These are phyloP conservation scores for Flagelloscypha sp. DNA, from an alignment of 768 basidiomycete genomes.

Conservation along the genomic window DNA sequence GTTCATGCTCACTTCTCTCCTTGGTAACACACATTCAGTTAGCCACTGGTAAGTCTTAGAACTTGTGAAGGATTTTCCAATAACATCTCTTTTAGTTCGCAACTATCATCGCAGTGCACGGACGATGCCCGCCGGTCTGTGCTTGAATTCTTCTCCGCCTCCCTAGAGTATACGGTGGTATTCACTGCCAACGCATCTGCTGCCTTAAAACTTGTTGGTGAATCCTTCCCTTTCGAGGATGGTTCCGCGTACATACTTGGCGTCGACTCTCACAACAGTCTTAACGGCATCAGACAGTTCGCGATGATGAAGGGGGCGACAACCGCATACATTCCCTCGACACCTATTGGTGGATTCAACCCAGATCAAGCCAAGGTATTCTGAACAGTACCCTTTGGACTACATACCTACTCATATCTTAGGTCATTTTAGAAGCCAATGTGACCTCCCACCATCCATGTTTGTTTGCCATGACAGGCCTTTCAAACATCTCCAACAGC, in stretches of 20 bases:
- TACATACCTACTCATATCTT: neutral
- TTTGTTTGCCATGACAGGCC: conserved; percentile 69
- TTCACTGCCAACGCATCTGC: conserved; percentile 77
- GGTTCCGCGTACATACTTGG: conserved; percentile 60
- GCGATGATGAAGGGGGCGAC: conserved; percentile 46
- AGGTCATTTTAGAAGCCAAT: neutral
- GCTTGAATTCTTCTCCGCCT: conserved; percentile 69
- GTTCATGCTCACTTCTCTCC: conserved; percentile 56
- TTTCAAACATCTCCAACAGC: conserved; percentile 75
- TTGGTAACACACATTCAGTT: conserved; percentile 82
- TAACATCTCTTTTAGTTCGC: conserved; percentile 41
- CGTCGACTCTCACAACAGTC: conserved; percentile 76
- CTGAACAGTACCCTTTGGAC: too few species aligned
- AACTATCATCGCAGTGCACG: conserved; percentile 56
- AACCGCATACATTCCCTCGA: conserved; percentile 59
- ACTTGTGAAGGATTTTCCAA: conserved; percentile 8
- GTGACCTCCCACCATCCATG: too few species aligned
- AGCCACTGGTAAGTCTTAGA: conserved; percentile 54
- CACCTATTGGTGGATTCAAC: conserved; percentile 58
- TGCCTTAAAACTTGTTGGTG: conserved; percentile 76
- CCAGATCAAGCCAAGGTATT: conserved; percentile 50
- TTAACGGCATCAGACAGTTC: conserved; percentile 74
- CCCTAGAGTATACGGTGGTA: conserved; percentile 69
- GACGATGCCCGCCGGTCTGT: conserved; percentile 65
- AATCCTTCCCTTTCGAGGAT: conserved; percentile 62